Conservation (phyloP, 2,329 filamentous ascomycete species). For the Penicillium verrucosum region DNA sequence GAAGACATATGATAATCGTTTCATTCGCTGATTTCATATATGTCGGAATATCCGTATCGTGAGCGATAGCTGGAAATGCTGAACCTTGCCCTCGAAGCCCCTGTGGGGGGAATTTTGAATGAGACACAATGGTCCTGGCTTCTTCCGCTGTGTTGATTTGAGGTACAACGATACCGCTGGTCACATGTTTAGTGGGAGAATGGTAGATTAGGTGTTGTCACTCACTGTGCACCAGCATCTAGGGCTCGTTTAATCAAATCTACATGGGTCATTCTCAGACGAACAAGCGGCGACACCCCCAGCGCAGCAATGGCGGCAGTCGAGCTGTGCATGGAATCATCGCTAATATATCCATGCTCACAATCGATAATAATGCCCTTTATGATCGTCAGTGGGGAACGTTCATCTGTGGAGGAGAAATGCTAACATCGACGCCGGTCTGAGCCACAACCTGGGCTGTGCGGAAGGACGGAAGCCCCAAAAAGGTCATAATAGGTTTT, state of each 20-base stretch:
- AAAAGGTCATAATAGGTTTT: slow-evolving; percentile 23
- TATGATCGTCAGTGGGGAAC: background rate
- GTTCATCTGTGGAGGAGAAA: background rate
- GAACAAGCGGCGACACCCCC: slow-evolving; percentile 26
- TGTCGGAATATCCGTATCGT: slow-evolving; percentile 31
- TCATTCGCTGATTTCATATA: slow-evolving; percentile 35
- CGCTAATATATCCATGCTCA: slow-evolving; percentile 26
- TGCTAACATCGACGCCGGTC: slow-evolving; percentile 20
- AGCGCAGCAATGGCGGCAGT: slow-evolving; percentile 22
- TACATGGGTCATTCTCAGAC: slow-evolving; percentile 17
- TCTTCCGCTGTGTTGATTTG: slow-evolving; percentile 52
- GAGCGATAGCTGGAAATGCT: slow-evolving; percentile 21
- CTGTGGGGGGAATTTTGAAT: slow-evolving; percentile 29
- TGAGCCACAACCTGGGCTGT: slow-evolving; percentile 20
- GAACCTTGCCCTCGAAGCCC: slow-evolving; percentile 29
- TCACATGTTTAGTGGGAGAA: background rate
- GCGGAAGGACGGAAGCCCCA: slow-evolving; percentile 20
- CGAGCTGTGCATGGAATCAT: slow-evolving; percentile 26
- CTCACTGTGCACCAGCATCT: slow-evolving; percentile 26
- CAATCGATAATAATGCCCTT: slow-evolving; percentile 25
- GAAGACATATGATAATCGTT: slow-evolving; percentile 33
- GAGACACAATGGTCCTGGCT: slow-evolving; percentile 20
- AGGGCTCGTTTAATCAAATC: slow-evolving; percentile 28
- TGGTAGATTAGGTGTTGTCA: background rate
- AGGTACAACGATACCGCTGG: slow-evolving; percentile 43